Percentiles rank a stretch among this genome's conserved stretches.
phyloP scores from a whole-genome alignment of 805 yeast species.

The Lipomyces orientalis region DNA sequence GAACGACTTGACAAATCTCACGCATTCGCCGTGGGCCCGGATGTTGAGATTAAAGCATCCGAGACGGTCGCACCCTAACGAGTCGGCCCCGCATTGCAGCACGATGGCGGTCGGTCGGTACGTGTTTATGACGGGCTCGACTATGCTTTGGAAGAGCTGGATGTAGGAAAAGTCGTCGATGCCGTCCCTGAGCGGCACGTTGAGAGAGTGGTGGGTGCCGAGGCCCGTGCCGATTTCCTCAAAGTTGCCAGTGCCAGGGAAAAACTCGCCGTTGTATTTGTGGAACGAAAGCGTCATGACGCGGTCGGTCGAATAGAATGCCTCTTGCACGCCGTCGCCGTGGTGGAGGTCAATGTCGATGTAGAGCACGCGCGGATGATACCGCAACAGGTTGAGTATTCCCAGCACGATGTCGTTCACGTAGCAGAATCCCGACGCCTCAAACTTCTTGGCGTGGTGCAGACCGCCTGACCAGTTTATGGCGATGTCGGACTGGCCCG shows the following conservation, averaged over 20 bases:
- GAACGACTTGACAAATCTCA: slow-evolving; percentile 81
- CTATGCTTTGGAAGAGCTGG: slow-evolving; percentile 68
- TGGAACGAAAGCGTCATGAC: slow-evolving; percentile 92
- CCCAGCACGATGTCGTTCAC: slow-evolving; percentile 89
- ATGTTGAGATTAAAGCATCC: slow-evolving; percentile 96
- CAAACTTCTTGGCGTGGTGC: slow-evolving; percentile 90
- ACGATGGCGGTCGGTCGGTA: slow-evolving; percentile 96
- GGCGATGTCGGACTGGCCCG: slow-evolving; percentile 88
- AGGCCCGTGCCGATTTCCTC: slow-evolving; percentile 80
- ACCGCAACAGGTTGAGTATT: slow-evolving; percentile 75
- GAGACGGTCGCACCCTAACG: slow-evolving; percentile 90
- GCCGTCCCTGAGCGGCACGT: slow-evolving; percentile 89
- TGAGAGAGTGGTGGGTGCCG: slow-evolving; percentile 82
- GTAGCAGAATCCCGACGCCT: slow-evolving; percentile 90
- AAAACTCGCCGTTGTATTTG: slow-evolving; percentile 85
- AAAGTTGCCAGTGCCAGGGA: slow-evolving; percentile 91
- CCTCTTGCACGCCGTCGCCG: slow-evolving; percentile 96
- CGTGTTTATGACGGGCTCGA: slow-evolving; percentile 84
- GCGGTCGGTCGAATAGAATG: slow-evolving; percentile 87
- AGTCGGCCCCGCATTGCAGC: slow-evolving; percentile 98
- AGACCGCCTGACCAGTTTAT: slow-evolving; percentile 93
- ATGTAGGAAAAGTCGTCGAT: slow-evolving; percentile 85
- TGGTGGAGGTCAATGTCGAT: slow-evolving; percentile 92
- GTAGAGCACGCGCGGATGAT: slow-evolving; percentile 83
- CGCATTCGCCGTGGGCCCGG: slow-evolving; percentile 96